Evolutionary conservation across 2,329 filamentous ascomycete species (phyloP).

Genomic region (Didymella lethalis): DNA sequence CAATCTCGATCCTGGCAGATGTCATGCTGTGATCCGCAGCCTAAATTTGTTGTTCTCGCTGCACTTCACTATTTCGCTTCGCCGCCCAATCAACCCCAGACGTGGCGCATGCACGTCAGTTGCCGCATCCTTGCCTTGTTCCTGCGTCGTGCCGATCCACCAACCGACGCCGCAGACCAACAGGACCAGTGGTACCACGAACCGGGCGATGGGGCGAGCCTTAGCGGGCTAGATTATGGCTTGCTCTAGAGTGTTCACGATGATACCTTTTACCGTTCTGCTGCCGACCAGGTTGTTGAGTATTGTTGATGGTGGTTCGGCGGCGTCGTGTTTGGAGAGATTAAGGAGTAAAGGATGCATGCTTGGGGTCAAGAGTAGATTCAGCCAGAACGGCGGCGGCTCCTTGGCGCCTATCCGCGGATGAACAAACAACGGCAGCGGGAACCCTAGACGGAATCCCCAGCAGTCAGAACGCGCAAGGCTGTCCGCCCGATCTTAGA

Average conservation of each 20-base stretch:
- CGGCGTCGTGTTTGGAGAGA: conserved; percentile 3
- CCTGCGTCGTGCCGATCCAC: conserved; percentile 13
- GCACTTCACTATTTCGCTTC: conserved; percentile 24
- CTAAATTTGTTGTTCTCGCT: conserved; percentile 19
- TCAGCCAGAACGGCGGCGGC: neutral
- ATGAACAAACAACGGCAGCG: no score
- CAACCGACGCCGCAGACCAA: conserved; percentile 4
- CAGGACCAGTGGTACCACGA: conserved; percentile 4
- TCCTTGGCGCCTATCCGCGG: neutral
- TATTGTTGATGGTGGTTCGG: neutral
- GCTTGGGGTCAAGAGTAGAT: neutral
- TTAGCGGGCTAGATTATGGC: neutral
- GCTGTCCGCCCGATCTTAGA: no score
- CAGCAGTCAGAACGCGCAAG: neutral
- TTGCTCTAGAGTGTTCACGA: neutral
- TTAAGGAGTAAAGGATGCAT: conserved; percentile 21
- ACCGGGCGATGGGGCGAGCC: conserved; percentile 9
- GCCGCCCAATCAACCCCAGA: conserved; percentile 3
- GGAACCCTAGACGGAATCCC: no score
- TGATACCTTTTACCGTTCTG: neutral
- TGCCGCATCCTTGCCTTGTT: conserved; percentile 5
- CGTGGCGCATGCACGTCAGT: conserved; percentile 11
- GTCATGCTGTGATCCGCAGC: conserved; percentile 10
- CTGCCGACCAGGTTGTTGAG: neutral
- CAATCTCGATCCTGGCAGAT: conserved; percentile 10